phyloP scores from a whole-genome alignment of 2,329 filamentous ascomycete species.

The Arthrobotrys musiformis region DNA sequence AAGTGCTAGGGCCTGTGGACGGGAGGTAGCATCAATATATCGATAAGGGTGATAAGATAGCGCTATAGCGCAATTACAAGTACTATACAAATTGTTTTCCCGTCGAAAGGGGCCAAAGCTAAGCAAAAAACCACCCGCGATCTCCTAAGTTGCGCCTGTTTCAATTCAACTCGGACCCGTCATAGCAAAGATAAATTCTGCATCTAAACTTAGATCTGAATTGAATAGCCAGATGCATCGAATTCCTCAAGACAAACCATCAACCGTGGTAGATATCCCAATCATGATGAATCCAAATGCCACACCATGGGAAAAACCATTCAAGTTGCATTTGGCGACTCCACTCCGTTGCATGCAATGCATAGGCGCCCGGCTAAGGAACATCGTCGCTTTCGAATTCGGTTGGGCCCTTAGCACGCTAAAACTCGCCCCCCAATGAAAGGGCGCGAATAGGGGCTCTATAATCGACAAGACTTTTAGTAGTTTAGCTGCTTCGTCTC shows the following conservation, averaged over 20 bases:
- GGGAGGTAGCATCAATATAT: neutral
- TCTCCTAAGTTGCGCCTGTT: slow-evolving; percentile 31
- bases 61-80: too few relatives aligned
- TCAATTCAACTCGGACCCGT: neutral
- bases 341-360: slow-evolving; percentile 48
- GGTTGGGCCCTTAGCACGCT: slow-evolving; percentile 8
- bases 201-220: slow-evolving; percentile 48
- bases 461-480: slow-evolving; percentile 12
- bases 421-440: slow-evolving; percentile 20
- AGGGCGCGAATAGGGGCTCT: slow-evolving; percentile 50
- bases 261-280: too few relatives aligned
- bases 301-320: slow-evolving; percentile 11
- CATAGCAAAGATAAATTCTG: neutral
- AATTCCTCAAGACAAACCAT: neutral
- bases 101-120: neutral
- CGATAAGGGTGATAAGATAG: slow-evolving; percentile 12
- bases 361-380: slow-evolving; percentile 46
- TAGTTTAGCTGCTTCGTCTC: slow-evolving; percentile 38
- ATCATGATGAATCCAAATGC: neutral
- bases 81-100: too few relatives aligned
- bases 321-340: slow-evolving; percentile 43
- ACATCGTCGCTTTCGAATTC: slow-evolving; percentile 16
- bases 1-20: too few relatives aligned
- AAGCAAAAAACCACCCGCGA: slow-evolving; percentile 1
- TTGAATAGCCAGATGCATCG: neutral